These are phyloP conservation scores for Suillus tomentosus DNA, from an alignment of 768 basidiomycete genomes.

Conservation along the genomic window DNA sequence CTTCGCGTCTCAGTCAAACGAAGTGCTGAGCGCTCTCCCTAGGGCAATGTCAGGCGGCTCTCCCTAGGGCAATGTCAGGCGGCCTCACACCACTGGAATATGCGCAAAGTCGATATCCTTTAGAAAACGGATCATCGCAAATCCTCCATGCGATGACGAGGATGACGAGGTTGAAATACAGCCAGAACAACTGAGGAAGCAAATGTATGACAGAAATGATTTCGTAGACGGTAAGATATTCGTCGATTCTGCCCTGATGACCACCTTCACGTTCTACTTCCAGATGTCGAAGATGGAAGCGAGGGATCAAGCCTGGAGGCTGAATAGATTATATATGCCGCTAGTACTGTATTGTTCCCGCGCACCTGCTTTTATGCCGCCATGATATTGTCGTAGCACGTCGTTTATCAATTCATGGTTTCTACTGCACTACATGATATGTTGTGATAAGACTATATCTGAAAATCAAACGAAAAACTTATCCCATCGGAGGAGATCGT, in stretches of 20 bases:
- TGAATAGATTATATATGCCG: neutral
- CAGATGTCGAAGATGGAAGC: neutral
- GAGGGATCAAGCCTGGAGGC: neutral
- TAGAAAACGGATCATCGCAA: neutral
- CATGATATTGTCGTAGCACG: neutral
- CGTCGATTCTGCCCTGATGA: neutral
- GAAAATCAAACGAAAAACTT: neutral
- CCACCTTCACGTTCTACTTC: neutral
- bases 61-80: neutral
- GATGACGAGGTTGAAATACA: neutral
- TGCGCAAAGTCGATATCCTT: slow-evolving; percentile 1
- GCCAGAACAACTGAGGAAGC: neutral
- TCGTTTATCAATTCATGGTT: neutral
- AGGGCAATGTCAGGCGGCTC: neutral
- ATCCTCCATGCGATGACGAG: neutral
- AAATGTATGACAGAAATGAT: slow-evolving; percentile 1
- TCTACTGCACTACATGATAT: neutral
- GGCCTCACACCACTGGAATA: slow-evolving; percentile 7
- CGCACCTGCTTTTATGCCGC: too few relatives aligned
- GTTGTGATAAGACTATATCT: neutral
- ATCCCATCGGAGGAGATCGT: neutral
- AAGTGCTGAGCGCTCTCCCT: neutral
- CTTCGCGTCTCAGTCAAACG: neutral
- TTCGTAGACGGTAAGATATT: neutral
- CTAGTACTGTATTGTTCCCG: too few relatives aligned